Base-by-base conservation (phyloP, 2,329 filamentous ascomycete genomes). In the Endoconidiophora laricicola region DNA sequence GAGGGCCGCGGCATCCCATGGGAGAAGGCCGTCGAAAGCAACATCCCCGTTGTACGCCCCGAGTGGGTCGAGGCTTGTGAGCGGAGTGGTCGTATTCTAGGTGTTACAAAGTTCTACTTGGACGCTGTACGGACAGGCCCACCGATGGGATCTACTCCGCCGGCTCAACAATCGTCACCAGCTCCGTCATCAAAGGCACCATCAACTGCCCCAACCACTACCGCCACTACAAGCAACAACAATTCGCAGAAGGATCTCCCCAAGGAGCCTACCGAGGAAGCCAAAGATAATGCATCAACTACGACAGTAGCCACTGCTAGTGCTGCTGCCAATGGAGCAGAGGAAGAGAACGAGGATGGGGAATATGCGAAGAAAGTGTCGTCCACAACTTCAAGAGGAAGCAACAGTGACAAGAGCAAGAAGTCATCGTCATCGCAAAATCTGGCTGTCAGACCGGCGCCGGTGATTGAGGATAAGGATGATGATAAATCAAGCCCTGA, bases 51-150 rank as follows among this genome's bases (percentile, higher is more conserved):
- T 9, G 91, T 98, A 20, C 78, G 91, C 38, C 91, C 91, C 18
- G 91, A 98, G 64, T 98, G 91, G 91, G 77, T 98, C 26, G 84
- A 94, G 58, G 90, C 87, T n/a, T 98, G 91, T 62, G 90, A 96
- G 66, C 76, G 83, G 57, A 88, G 86, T 63, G 90, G 90, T 42
- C 79, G 87, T 53, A 94, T 98, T 55, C 81, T 96, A 2, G 87
- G 90, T 46, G 91, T 96, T 26, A 81, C 91, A 58, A 88, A 88
- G 58, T 98, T 95, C 66, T 98, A 98, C 64, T 74, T 98, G 29
- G 88, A 95, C 61, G 91, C 90, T 22, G 66, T 75, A 57, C 65
- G 71, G 39, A 69, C 70, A 4, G 67, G 66, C 0, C 69, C 69
- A 56, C 54, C 65, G 67, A 46, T 63, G 67, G 48, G 58, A 61